Evolutionary conservation across 2,329 filamentous ascomycete species (phyloP), one percentile per base, ranked within the genome.

Genomic region (Davidsoniella virescens): DNA sequence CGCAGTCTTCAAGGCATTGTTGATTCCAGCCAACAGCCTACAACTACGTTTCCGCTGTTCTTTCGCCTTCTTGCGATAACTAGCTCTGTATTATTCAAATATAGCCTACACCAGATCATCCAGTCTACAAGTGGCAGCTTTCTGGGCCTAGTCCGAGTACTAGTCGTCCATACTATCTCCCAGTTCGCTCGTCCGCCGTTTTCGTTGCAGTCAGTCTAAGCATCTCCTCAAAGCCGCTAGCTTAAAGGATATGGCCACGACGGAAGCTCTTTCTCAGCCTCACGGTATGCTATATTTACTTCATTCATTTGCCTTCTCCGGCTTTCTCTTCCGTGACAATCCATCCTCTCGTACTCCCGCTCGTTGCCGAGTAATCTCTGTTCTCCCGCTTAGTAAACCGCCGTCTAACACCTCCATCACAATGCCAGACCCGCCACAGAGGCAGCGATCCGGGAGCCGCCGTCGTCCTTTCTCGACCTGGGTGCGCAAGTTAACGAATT

Each of bases 401-500:
- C n/a, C 23, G 18, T 38, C 44, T 47, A 47, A 47, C 44, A n/a
- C 45, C 9, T 29, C 41, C 44, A 10, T 14, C 17, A 23, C 23
- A n/a, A 52, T 51, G 47, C 17, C 38, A 39, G 45, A 44, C 40
- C 16, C 50, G 2, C 46, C 36, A 23, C 51, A 52, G 16, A 44
- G 47, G 7, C 50, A 49, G 45, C 50, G 50, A 33, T 52, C 53
- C 23, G 50, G 54, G n/a, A 20, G 47, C 58, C 83, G 87, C 56
- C 82, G 87, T 58, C 80, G 85, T 56, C 90, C 88, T 20, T 96
- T 96, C 62, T 78, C 88, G 44, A 85, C 81, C 57, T 93, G 90
- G 84, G 87, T 98, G 71, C 94, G 88, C 72, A 88, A 88, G 61
- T 76, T 96, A 52, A 81, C 87, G 54, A 90, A 82, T 63, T 82